Conservation (phyloP, 2,329 filamentous ascomycete species). For the Penicillium sp. region DNA sequence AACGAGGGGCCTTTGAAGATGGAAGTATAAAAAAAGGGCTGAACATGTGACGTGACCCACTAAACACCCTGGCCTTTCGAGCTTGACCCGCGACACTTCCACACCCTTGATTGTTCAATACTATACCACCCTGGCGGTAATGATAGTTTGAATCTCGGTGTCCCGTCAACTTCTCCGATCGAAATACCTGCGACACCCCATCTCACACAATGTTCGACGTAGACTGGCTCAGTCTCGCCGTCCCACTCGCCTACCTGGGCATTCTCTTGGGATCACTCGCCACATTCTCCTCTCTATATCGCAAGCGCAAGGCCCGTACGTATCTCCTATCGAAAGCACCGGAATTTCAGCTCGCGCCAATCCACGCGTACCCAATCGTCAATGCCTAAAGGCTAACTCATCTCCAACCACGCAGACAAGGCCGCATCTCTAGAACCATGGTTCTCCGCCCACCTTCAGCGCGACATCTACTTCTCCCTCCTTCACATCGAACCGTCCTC, state of each 20-base stretch:
- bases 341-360: neutral
- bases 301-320: slow-evolving; percentile 83
- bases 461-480: slow-evolving; percentile 92
- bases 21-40: neutral
- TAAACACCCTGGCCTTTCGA: slow-evolving; percentile 30
- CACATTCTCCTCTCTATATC: slow-evolving; percentile 90
- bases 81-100: neutral
- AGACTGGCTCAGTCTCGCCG: slow-evolving; percentile 80
- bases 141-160: neutral
- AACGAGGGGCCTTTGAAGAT: neutral
- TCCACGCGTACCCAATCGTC: neutral
- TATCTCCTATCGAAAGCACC: slow-evolving; percentile 19
- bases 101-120: neutral
- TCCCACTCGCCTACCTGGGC: slow-evolving; percentile 86
- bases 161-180: neutral
- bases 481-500: slow-evolving; percentile 70
- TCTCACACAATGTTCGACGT: slow-evolving; percentile 44
- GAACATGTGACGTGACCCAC: slow-evolving; percentile 30
- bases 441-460: slow-evolving; percentile 88
- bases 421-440: slow-evolving; percentile 86
- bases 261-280: slow-evolving; percentile 85
- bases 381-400: slow-evolving; percentile 17
- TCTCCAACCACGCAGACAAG: slow-evolving; percentile 51
- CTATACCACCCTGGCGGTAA: neutral
- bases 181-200: neutral